These are phyloP conservation scores for Sporisorium sorghi DNA, from an alignment of 1,284 basidiomycete species.

Conservation along the genomic window DNA sequence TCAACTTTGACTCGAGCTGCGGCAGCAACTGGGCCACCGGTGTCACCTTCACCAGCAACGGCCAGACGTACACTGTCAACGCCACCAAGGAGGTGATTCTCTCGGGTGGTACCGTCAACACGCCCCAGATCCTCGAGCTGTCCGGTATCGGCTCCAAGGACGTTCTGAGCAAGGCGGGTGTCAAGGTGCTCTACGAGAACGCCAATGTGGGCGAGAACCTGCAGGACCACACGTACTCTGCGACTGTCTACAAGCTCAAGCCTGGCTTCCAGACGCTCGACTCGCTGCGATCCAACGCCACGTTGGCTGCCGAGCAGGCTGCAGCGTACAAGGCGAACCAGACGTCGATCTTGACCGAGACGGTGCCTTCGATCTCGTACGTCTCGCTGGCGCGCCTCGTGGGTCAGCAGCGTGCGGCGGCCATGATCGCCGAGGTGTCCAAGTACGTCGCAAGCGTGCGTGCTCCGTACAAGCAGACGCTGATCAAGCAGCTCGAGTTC, in stretches of 20 bases:
- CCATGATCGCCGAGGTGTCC: constrained; percentile 45
- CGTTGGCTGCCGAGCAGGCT: constrained; percentile 56
- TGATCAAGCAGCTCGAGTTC: constrained; percentile 63
- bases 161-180: constrained; percentile 70
- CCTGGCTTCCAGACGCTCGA: constrained; percentile 55
- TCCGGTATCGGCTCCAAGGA: constrained; percentile 72
- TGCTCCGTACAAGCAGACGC: constrained; percentile 54
- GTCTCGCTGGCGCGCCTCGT: constrained; percentile 58
- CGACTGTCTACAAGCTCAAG: constrained; percentile 60
- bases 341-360: constrained; percentile 57
- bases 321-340: constrained; percentile 54
- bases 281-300: constrained; percentile 56
- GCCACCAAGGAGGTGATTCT: constrained; percentile 61
- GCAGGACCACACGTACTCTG: constrained; percentile 70
- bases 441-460: constrained; percentile 44
- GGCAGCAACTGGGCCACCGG: constrained; percentile 39
- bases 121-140: constrained; percentile 72
- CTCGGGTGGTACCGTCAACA: constrained; percentile 61
- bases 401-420: constrained; percentile 41
- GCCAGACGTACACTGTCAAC: constrained; percentile 52
- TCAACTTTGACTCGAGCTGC: constrained; percentile 46
- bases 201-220: constrained; percentile 71
- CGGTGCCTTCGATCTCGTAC: constrained; percentile 64
- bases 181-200: constrained; percentile 56
- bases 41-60: constrained; percentile 50